A percentile compares a stretch with the other conserved stretches of the same genome.
Evolutionary conservation across 1,284 basidiomycete species (phyloP).

Genomic region (Phylloboletellus chloephorus): DNA sequence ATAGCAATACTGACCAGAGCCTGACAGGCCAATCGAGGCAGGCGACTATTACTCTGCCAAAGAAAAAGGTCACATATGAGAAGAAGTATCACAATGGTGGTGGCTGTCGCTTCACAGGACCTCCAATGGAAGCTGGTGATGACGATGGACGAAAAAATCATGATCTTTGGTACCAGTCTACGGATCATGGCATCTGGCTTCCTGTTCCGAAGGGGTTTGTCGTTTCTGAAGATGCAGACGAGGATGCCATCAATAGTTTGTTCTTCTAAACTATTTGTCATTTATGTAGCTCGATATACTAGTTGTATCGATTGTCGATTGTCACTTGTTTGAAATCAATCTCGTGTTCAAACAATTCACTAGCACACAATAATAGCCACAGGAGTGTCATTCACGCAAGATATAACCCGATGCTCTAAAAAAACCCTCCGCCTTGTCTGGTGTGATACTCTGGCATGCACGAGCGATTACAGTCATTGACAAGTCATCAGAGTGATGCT

Average conservation of each 20-base stretch:
- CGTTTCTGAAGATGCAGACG: not conserved
- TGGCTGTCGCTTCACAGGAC: not conserved
- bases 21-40: not conserved
- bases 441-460: constrained; percentile 10
- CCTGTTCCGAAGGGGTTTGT: not conserved
- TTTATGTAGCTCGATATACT: no score
- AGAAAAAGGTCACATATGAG: not conserved
- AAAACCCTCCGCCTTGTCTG: constrained; percentile 3
- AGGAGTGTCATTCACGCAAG: no score
- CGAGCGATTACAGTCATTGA: constrained; percentile 4
- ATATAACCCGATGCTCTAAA: constrained; percentile 2
- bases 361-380: no score
- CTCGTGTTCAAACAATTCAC: no score
- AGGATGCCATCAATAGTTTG: not conserved
- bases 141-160: not conserved
- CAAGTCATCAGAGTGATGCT: not conserved
- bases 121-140: not conserved
- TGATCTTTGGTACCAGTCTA: not conserved
- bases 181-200: not conserved
- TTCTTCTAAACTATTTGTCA: no score
- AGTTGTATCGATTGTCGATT: no score
- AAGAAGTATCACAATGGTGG: not conserved
- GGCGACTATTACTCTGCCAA: not conserved
- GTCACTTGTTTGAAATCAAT: no score
- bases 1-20: not conserved